Evolutionary conservation across 1,284 basidiomycete genomes (phyloP), one percentile per base, ranked within the genome.

Genomic region (Neonothopanus nambi): DNA sequence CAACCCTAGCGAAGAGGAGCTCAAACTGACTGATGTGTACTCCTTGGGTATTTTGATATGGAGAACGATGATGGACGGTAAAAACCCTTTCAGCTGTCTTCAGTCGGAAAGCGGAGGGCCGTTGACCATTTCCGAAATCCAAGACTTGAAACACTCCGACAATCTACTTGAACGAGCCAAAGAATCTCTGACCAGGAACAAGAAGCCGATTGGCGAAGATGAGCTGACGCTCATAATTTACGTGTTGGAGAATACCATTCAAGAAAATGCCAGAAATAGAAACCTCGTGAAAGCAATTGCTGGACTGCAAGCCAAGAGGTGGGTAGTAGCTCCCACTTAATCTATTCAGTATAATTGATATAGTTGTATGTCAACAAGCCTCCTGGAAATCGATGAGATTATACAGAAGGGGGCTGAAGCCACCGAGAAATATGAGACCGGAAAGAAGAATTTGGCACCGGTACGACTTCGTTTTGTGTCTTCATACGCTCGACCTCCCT

Each of bases 1-100:
- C 7, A 5, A 36, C 5, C 28, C 42, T 38, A 15, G n/a, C 12
- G 48, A 38, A 26, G 43, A 18, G 1, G 48, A 42, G 13, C 35
- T 55, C 20, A 55, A 47, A 35, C 41, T 30, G n/a, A 55, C 54
- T 3, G 54, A 55, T 24, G 48, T 55, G 23, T 55, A 51, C 41
- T 35, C 54, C 4, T 41, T 55, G 21, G 48, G 48, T 8, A 42
- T 55, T 24, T 37, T 55, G 26, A 37, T 55, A 1, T 55, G 54
- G 48, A 37, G 54, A 28, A 46, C 43, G 23, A 30, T 55, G 6
- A 3, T 51, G 18, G 26, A 42, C 17, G 54, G 54, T 18, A 15
- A 40, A 18, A 51, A 46, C 20, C 54, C 54, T 2, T 55, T 51
- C n/a, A 18, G 20, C 13, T n/a, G 2, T 6, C 13, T 39, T 17